Evolutionary conservation across 345 rosid genomes (phyloP), one percentile per base, ranked within the genome.

Genomic region (Clarkia xantiana): DNA sequence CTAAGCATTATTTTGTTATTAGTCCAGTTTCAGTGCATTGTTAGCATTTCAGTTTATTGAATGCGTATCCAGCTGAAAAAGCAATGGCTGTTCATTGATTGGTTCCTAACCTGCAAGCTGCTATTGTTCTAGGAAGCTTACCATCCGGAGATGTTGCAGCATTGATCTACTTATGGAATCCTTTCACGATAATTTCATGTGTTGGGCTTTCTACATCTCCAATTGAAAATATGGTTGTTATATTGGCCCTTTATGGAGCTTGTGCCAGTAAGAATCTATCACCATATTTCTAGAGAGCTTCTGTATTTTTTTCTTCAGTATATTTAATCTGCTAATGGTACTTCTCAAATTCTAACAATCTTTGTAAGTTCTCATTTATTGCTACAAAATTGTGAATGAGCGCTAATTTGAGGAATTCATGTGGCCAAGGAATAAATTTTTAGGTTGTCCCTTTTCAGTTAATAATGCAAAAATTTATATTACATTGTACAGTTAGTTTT

Each of bases 181-280:
- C 98, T 61, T 91, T 91, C 71, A 79, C 96, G 1, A 73, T 91
- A 52, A 75, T 67, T 45, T 75, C 89, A 16, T 86, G 83, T 36
- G 82, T 91, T 66, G 94, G 98, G 45, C 75, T 79, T 64, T 84
- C 96, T 11, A 83, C 98, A 25, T 86, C 98, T 3, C 80, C 89
- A 11, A 47, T 86, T 42, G 98, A 91, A 63, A 86, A 84, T 67
- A 40, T 91, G 65, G 75, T 69, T 44, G 58, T 81, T 49, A 71
- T 86, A 57, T 42, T 79, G 59, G 63, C 93, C 11, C 75, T 83
- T 42, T 78, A 68, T 63, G 96, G 93, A 65, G 94, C 96, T 20
- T 79, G 81, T 67, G 59, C 70, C 49, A 65, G 94, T 91, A 76
- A 79, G 77, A 47, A 56, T 57, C 53, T 51, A n/a, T 43, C 55